A percentile compares a stretch with the other conserved stretches of the same genome.
Evolutionary conservation across 345 rosid genomes (phyloP).

Genomic region (Gynandropsis gynandra): DNA sequence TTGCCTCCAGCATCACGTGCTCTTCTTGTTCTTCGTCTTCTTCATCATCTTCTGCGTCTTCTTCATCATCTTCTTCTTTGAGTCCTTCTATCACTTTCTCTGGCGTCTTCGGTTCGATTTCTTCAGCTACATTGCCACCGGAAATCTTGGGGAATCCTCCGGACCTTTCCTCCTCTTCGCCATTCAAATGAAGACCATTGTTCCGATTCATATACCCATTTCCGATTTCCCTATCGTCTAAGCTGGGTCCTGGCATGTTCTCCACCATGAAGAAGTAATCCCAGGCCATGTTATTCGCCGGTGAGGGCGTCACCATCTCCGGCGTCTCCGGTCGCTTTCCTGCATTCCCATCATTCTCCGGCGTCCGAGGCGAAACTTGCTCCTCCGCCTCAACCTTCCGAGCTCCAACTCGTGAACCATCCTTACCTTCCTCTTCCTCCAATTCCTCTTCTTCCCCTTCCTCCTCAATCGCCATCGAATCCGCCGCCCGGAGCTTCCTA

Average conservation of each 20-base stretch:
- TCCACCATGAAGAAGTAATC: slow-evolving; percentile 65
- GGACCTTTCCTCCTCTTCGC: slow-evolving; percentile 18
- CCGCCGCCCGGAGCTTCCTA: slow-evolving; percentile 32
- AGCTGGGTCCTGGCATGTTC: slow-evolving; percentile 48
- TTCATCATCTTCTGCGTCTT: not conserved
- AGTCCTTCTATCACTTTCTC: slow-evolving; percentile 32
- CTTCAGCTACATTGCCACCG: slow-evolving; percentile 22
- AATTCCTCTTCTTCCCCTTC: slow-evolving; percentile 43
- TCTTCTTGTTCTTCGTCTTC: slow-evolving; percentile 12
- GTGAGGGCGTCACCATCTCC: slow-evolving; percentile 32
- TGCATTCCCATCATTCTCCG: slow-evolving; percentile 28
- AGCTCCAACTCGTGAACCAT: not conserved
- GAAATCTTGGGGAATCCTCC: slow-evolving; percentile 9
- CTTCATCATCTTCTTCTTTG: slow-evolving; percentile 16
- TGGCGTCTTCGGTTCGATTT: slow-evolving; percentile 51
- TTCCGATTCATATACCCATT: slow-evolving; percentile 21
- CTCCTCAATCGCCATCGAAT: slow-evolving; percentile 39
- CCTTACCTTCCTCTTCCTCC: slow-evolving; percentile 27
- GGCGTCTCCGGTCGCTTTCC: slow-evolving; percentile 34
- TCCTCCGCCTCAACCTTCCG: slow-evolving; percentile 16
- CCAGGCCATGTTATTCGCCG: slow-evolving; percentile 43
- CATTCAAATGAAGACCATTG: slow-evolving; percentile 19
- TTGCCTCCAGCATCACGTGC: slow-evolving; percentile 21
- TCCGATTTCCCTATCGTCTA: slow-evolving; percentile 35
- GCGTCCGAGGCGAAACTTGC: slow-evolving; percentile 14